Evolutionary conservation across 768 basidiomycete species (phyloP).

Genomic region (Boletus bicolor): DNA sequence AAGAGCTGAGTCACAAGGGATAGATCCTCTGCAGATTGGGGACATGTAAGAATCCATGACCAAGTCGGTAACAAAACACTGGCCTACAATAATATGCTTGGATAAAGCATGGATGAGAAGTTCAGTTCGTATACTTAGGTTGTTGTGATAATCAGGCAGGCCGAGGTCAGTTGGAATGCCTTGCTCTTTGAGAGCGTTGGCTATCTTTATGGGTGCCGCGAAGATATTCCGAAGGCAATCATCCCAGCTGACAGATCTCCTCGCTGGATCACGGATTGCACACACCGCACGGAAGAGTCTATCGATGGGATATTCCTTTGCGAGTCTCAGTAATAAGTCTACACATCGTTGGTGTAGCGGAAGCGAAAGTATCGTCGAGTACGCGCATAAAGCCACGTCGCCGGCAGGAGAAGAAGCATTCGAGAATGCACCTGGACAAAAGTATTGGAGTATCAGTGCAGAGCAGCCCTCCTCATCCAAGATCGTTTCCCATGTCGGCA

Average conservation of each 20-base stretch:
- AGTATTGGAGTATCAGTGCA: constrained; percentile 60
- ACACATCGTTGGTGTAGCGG: constrained; percentile 50
- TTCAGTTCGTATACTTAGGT: constrained; percentile 52
- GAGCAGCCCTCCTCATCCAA: constrained; percentile 49
- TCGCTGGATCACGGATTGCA: constrained; percentile 20
- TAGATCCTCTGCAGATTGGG: constrained; percentile 35
- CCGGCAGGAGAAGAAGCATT: constrained; percentile 50
- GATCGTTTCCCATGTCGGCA: constrained; percentile 63
- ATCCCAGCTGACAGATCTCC: constrained; percentile 58
- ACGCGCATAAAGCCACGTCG: constrained; percentile 55
- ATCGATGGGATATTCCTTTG: constrained; percentile 64
- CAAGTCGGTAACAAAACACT: constrained; percentile 18
- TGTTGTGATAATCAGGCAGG: constrained; percentile 53
- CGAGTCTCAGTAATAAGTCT: constrained; percentile 51
- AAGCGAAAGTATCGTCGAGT: constrained; percentile 57
- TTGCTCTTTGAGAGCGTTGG: constrained; percentile 59
- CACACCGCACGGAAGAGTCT: constrained; percentile 57
- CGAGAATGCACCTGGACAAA: constrained; percentile 63
- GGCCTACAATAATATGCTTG: constrained; percentile 39
- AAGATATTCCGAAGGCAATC: constrained; percentile 65
- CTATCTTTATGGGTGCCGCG: constrained; percentile 71
- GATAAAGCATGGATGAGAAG: constrained; percentile 47
- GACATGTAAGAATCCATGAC: constrained; percentile 21
- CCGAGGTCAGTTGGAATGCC: constrained; percentile 49
- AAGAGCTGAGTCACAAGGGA: constrained; percentile 48